Evolutionary conservation across 1,139 yeast species (phyloP), one percentile per base, ranked within the genome.

Genomic region (Kodamaea fungicola): DNA sequence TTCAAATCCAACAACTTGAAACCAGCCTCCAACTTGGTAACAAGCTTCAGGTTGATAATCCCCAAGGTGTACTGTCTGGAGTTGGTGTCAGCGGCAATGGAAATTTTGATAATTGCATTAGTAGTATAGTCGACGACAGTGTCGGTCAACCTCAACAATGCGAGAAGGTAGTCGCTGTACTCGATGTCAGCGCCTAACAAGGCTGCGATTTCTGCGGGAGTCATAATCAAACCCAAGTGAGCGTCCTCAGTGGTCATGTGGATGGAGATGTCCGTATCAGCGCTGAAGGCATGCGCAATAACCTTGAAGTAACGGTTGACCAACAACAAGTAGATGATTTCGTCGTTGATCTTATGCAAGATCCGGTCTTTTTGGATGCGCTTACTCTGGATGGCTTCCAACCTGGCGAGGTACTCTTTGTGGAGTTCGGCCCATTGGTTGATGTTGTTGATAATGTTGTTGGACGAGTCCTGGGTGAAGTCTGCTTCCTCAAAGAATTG

Each of bases 1-100:
- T 60, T 61, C 42, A 61, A 55, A 41, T 61, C 66, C 43, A 61
- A 49, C 37, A 54, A 47, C 41, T 57, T 61, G 41, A 58, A 61
- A 5, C 64, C 67, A 12, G 38, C 45, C 39, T 57, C 63, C 30
- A 59, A 47, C 28, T 52, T 56, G 7, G 57, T 43, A 12, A 58
- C 50, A n/a, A 59, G 38, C 38, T 56, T 51, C 44, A 52, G 54
- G 41, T 61, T 61, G 12, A 59, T 37, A 9, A 55, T 35, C 16
- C 55, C 49, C 19, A 59, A 41, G 9, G 56, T 47, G 38, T 57
- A 60, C 32, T 58, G 59, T n/a, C 30, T 37, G 19, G 34, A 35
- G 23, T 22, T 22, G 6, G 23, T 28, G n/a, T 31, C 32, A 31
- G 13, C 8, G 2, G 45, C 28, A 23, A 57, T 51, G 8, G 62